Evolutionary conservation across 306 rosid genomes (phyloP), one percentile per base, ranked within the genome.

Genomic region (Luffa aegyptiaca): DNA sequence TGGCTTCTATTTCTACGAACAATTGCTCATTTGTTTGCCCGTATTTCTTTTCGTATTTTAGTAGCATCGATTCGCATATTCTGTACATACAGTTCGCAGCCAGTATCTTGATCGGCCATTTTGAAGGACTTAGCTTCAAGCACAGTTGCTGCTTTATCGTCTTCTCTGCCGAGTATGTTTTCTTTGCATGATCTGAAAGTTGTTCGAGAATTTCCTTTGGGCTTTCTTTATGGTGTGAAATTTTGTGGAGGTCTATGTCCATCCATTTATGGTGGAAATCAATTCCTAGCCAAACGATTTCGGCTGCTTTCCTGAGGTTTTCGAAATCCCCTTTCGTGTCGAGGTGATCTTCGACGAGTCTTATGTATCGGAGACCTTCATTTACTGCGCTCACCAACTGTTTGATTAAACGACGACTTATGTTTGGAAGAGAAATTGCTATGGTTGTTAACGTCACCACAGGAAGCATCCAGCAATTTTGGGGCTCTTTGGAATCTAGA

Each of bases 71-170:
- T 80, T 88, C 81, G 84, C 90, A 84, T 79, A 91, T 81, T 89
- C 97, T 90, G 80, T 90, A 94, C 98, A 94, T 90, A 73, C 93
- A 86, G 68, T 92, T 89, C 3, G 95, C 83, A 57, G 93, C 92
- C 81, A 90, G 52, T 21, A 90, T 57, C 59, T 84, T 84, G 55
- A 72, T 2, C 0, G 94, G 97, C 98, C 97, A 94, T 18, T 64
- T 80, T 45, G 90, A 83, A 81, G 98, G 92, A 21, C 37, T 62
- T 5, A 75, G 83, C 87, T 42, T 88, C 2, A 14, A 31, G 79
- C 92, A 91, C 53, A 62, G 53, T 36, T 69, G 77, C 31, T 75
- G 79, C 58, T n/a, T 80, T 65, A 37, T 90, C 2, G 11, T 46
- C 59, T 48, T 72, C 10, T 55, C 79, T 61, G 84, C 88, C 46